A percentile compares a stretch with the other conserved stretches of the same genome.
phyloP scores from a whole-genome alignment of 2,329 filamentous ascomycete species.

The Purpureocillium takamizusanense region DNA sequence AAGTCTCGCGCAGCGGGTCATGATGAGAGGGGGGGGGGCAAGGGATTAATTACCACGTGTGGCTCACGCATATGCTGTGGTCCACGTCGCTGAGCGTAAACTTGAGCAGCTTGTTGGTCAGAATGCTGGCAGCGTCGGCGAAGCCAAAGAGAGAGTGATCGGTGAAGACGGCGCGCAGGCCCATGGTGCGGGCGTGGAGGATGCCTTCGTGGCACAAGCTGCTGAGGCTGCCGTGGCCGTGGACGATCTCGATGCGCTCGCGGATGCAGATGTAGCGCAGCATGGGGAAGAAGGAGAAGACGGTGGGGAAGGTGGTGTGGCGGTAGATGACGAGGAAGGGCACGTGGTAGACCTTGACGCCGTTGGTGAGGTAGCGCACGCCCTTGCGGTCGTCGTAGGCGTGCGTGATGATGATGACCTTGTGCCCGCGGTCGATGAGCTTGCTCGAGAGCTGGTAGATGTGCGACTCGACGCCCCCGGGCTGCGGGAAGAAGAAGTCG shows the following conservation, averaged over 20 bases:
- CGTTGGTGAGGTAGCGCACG: conserved; percentile 91
- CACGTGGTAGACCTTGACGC: conserved; percentile 95
- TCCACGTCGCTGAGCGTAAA: conserved; percentile 95
- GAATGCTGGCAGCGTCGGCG: conserved; percentile 87
- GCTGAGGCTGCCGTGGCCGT: conserved; percentile 92
- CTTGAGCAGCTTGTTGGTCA: conserved; percentile 95
- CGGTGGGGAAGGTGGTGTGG: conserved; percentile 85
- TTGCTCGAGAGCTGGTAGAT: conserved; percentile 97
- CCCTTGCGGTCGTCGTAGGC: conserved; percentile 86
- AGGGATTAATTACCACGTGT: conserved; percentile 70
- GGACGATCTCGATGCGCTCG: conserved; percentile 92
- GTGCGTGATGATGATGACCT: conserved; percentile 96
- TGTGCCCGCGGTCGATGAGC: conserved; percentile 93
- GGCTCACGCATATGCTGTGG: conserved; percentile 95
- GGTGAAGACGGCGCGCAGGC: conserved; percentile 88
- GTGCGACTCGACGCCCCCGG: conserved; percentile 92
- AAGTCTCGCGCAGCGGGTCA: too few relatives aligned
- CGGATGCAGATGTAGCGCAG: conserved; percentile 93
- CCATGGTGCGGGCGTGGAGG: conserved; percentile 92
- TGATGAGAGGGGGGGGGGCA: neutral
- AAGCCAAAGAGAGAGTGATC: conserved; percentile 98
- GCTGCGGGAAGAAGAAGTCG: conserved; percentile 99
- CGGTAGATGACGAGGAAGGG: conserved; percentile 96
- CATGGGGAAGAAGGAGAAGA: conserved; percentile 98
- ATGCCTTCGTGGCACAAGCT: conserved; percentile 93